These are phyloP conservation scores for Rosa hybrid DNA, from an alignment of 331 rosid genomes.

Conservation along the genomic window DNA sequence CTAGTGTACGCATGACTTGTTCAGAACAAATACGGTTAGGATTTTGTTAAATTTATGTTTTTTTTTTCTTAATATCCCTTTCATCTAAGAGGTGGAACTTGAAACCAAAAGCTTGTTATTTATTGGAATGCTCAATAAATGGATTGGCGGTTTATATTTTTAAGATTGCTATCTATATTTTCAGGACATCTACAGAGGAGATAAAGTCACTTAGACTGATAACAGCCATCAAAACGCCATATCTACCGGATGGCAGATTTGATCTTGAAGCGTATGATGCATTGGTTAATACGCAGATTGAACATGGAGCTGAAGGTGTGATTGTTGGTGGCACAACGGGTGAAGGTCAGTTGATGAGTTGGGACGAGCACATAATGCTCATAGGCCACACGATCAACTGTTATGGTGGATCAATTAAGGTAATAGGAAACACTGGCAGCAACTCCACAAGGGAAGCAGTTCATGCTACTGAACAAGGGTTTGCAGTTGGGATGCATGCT, in stretches of 20 bases:
- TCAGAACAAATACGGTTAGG: background rate
- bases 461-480: slow-evolving; percentile 78
- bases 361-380: slow-evolving; percentile 95
- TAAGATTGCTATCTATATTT: slow-evolving; percentile 26
- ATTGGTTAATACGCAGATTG: slow-evolving; percentile 72
- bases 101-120: background rate
- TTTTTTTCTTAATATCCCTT: background rate
- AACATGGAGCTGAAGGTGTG: slow-evolving; percentile 73
- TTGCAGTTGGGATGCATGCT: slow-evolving; percentile 95
- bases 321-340: slow-evolving; percentile 97
- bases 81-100: background rate
- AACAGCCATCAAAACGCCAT: slow-evolving; percentile 94
- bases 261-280: slow-evolving; percentile 97
- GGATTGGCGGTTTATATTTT: background rate
- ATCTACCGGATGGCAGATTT: slow-evolving; percentile 91
- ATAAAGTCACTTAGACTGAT: slow-evolving; percentile 71
- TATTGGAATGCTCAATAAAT: too few relatives aligned
- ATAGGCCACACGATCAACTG: slow-evolving; percentile 81
- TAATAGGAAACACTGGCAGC: slow-evolving; percentile 84
- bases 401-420: slow-evolving; percentile 75
- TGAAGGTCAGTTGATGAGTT: slow-evolving; percentile 91
- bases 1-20: background rate
- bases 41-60: background rate
- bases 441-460: slow-evolving; percentile 89
- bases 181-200: slow-evolving; percentile 81